Conservation (phyloP, 2,329 filamentous ascomycete species). For the Orbilia brochopaga region DNA sequence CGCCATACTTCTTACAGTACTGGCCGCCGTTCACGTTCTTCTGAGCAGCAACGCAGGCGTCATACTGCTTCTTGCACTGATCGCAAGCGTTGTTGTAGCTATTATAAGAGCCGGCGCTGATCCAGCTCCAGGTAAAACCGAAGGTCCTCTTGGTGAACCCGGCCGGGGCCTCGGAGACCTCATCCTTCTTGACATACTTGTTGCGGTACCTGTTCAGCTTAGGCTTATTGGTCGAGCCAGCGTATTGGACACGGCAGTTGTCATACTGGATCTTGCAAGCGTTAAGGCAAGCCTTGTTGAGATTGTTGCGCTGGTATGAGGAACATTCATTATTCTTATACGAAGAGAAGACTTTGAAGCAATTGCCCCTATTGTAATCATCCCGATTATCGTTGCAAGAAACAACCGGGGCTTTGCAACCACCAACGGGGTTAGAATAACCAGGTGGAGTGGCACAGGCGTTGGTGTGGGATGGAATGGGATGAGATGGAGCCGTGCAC, state of each 20-base stretch:
- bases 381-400: conserved; percentile 37
- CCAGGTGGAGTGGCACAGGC: conserved; percentile 35
- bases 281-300: conserved; percentile 27
- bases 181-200: conserved; percentile 32
- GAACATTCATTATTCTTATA: conserved; percentile 23
- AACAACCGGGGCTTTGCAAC: conserved; percentile 37
- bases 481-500: conserved; percentile 22
- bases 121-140: conserved; percentile 27
- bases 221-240: conserved; percentile 43
- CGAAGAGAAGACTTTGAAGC: conserved; percentile 44
- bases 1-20: conserved; percentile 44
- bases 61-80: conserved; percentile 40
- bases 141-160: conserved; percentile 31
- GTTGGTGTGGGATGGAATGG: conserved; percentile 34
- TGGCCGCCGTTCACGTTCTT: conserved; percentile 20
- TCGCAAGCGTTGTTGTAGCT: conserved; percentile 43
- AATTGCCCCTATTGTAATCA: conserved; percentile 35
- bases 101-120: conserved; percentile 29
- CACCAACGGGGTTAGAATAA: conserved; percentile 36
- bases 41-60: conserved; percentile 35
- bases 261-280: conserved; percentile 50
- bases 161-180: neutral
- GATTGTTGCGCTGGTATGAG: conserved; percentile 20
- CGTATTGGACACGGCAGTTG: conserved; percentile 48
- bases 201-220: conserved; percentile 28